Evolutionary conservation across 1,139 yeast genomes (phyloP).

Genomic region (Fermentozyma sake): DNA sequence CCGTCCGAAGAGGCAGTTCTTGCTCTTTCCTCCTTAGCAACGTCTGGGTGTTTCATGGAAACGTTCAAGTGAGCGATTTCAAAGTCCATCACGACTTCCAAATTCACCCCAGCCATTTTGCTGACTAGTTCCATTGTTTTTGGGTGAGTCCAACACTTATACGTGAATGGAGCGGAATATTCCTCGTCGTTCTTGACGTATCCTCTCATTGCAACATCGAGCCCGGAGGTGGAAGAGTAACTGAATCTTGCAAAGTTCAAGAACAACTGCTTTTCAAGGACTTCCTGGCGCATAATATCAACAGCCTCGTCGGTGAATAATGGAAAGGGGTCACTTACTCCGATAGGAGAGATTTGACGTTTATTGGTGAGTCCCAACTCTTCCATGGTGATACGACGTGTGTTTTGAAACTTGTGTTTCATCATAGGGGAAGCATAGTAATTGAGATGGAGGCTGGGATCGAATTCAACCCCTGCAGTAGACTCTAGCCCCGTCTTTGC

Average conservation of each 20-base stretch:
- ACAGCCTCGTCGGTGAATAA: conserved; percentile 55
- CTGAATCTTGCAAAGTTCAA: conserved; percentile 39
- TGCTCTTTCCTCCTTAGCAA: conserved; percentile 17
- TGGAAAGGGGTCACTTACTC: conserved; percentile 55
- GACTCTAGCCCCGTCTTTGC: conserved; percentile 7
- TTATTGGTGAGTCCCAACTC: conserved; percentile 37
- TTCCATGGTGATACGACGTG: conserved; percentile 44
- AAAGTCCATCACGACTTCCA: conserved; percentile 48
- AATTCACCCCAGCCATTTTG: conserved; percentile 52
- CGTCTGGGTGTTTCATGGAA: conserved; percentile 32
- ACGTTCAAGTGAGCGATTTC: conserved; percentile 52
- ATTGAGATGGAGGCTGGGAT: conserved; percentile 41
- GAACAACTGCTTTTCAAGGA: conserved; percentile 41
- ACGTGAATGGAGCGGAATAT: conserved; percentile 38
- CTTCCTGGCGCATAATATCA: conserved; percentile 50
- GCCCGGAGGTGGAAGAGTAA: conserved; percentile 39
- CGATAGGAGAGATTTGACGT: conserved; percentile 44
- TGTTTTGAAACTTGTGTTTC: conserved; percentile 23
- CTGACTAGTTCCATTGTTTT: conserved; percentile 45
- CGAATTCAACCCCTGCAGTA: conserved; percentile 22
- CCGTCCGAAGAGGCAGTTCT: conserved; percentile 14
- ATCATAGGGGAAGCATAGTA: conserved; percentile 28
- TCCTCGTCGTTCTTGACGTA: conserved; percentile 31
- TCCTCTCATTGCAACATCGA: conserved; percentile 46
- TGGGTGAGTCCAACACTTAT: conserved; percentile 56